These are phyloP conservation scores for Penicillium crustosum DNA, from an alignment of 2,329 filamentous ascomycete species.

Conservation along the genomic window DNA sequence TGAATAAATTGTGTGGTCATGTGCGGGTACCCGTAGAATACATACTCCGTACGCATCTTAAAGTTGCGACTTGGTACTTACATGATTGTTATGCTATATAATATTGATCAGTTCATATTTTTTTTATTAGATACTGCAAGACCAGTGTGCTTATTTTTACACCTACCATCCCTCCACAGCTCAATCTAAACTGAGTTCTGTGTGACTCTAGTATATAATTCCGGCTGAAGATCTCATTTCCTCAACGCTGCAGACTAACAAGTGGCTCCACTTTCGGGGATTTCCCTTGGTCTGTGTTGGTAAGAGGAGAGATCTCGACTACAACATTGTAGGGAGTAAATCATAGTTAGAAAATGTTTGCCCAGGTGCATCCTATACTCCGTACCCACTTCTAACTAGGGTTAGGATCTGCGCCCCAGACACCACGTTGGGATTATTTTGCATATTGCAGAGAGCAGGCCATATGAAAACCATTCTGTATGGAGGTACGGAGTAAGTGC, in stretches of 20 bases:
- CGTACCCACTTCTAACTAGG: background rate
- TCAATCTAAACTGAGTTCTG: background rate
- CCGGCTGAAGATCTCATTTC: background rate
- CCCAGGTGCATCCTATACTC: background rate
- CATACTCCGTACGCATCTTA: background rate
- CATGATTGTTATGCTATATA: background rate
- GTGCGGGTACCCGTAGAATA: background rate
- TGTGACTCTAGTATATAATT: background rate
- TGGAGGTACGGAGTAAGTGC: background rate
- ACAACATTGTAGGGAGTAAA: background rate
- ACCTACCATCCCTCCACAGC: background rate
- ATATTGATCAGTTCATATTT: background rate
- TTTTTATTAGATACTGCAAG: background rate
- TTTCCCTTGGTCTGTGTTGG: background rate
- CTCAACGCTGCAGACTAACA: background rate
- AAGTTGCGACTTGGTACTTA: background rate
- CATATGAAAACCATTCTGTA: background rate
- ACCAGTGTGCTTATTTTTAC: background rate
- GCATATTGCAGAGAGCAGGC: background rate
- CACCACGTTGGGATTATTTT: background rate
- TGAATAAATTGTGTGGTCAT: background rate
- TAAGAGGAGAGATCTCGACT: background rate
- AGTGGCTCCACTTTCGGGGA: slow-evolving; percentile 10
- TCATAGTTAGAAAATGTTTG: background rate
- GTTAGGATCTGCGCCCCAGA: slow-evolving; percentile 3